Base-by-base conservation (phyloP, 352 stramenopile genomes). In the Phytophthora hybrid region DNA sequence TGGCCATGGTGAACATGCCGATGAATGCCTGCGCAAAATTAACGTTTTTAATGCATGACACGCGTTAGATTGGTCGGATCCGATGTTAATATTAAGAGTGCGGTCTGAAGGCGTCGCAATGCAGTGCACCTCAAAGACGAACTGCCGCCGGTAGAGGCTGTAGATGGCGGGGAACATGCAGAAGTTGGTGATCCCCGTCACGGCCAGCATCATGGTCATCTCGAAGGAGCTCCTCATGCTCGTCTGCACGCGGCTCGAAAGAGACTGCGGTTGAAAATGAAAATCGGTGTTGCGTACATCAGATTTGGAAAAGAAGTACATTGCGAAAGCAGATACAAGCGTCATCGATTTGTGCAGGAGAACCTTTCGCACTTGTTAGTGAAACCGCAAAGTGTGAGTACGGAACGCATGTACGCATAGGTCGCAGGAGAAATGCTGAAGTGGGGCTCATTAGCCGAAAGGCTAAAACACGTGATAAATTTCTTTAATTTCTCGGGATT, bases 401-500 rank as follows among this genome's bases (percentile, higher is more conserved):
- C 55, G 75, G 78, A 49, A 49, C 9, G 13, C 0, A 39, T 26
- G 0, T 1, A 0, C 1, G 0, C 71, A 65, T 18, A 66, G 14
- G 47, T 1, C 9, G 10, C 14, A 16, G 4, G n/a, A 47, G 8
- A 1, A 18, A 31, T 46, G 16, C 16, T 0, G 13, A 1, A 10
- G 16, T 4, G 3, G 3, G 9, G 5, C 23, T 37, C 51, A 26
- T 88, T 88, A 69, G 83, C 77, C 84, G 86, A 93, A 93, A 93
- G 84, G 81, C 72, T 80, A 75, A 65, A 73, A 86, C 41, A 90
- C 84, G 86, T 93, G 83, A 92, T 90, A 91, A 89, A 91, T 91
- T 93, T 92, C 81, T 90, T 91, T 90, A 93, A 93, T 93, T 93
- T 93, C 81, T 93, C 82, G 86, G 76, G 84, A 89, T 69, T 85